Percentiles rank a stretch among this genome's conserved stretches.
Evolutionary conservation across 495 filamentous ascomycete genomes (phyloP).

Genomic region (Penicillium lagena): DNA sequence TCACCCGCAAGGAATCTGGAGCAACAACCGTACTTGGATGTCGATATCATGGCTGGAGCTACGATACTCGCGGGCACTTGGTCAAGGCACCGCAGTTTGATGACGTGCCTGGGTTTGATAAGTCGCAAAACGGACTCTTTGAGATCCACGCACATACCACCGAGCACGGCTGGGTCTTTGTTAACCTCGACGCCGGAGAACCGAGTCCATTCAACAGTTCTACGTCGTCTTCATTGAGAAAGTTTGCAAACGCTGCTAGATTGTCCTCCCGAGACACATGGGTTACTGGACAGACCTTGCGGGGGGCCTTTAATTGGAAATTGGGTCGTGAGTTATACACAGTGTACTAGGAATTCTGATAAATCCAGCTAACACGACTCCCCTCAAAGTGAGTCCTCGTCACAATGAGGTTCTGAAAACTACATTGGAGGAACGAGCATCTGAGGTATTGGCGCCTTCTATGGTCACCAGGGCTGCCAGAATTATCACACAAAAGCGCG

Average conservation of each 20-base stretch:
- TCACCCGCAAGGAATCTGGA: constrained; percentile 45
- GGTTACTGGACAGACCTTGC: constrained; percentile 28
- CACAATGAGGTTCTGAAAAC: background rate
- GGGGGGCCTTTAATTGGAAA: constrained; percentile 44
- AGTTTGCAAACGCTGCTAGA: constrained; percentile 5
- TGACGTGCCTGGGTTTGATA: constrained; percentile 48
- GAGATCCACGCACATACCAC: constrained; percentile 29
- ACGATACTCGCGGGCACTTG: constrained; percentile 47
- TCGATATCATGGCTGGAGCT: constrained; percentile 60
- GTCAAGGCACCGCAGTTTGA: constrained; percentile 56
- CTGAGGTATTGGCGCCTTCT: background rate
- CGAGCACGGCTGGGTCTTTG: constrained; percentile 29
- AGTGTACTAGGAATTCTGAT: too few relatives aligned
- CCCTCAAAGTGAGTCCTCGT: constrained; percentile 2
- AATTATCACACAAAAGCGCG: background rate
- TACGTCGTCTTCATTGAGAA: constrained; percentile 1
- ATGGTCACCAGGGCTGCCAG: constrained; percentile 1
- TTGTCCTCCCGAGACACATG: constrained; percentile 13
- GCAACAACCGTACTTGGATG: constrained; percentile 46
- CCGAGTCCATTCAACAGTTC: constrained; percentile 7
- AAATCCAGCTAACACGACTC: background rate
- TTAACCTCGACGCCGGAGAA: constrained; percentile 33
- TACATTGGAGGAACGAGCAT: constrained; percentile 2
- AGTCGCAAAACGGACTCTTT: constrained; percentile 44
- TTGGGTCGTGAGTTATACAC: constrained; percentile 12